Evolutionary conservation across 2,329 filamentous ascomycete species (phyloP).

Genomic region (Cytospora piceae): DNA sequence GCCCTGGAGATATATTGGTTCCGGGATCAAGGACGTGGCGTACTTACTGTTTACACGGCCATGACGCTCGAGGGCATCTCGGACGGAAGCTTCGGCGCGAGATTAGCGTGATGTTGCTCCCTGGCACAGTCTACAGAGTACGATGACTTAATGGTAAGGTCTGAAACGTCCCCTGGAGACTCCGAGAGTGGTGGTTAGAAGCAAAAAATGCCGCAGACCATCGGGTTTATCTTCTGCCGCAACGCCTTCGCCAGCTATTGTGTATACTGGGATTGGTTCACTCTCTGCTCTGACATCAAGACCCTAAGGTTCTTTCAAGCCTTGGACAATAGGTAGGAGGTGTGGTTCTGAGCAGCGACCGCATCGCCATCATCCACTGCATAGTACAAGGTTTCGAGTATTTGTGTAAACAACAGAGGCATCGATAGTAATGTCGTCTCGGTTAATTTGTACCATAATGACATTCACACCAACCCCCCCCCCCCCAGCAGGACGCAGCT

Average conservation of each 20-base stretch:
- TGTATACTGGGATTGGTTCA: not conserved
- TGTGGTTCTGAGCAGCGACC: not conserved
- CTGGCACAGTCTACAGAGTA: not conserved
- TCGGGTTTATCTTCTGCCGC: not conserved
- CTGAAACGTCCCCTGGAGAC: not conserved
- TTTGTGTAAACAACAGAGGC: not conserved
- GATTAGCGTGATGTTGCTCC: not conserved
- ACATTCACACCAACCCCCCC: too few relatives aligned
- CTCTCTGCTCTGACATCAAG: not conserved
- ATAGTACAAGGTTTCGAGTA: not conserved
- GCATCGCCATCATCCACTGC: too few relatives aligned
- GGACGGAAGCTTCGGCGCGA: not conserved
- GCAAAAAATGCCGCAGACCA: not conserved
- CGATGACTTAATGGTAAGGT: not conserved
- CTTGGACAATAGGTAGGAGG: not conserved
- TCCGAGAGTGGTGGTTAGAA: not conserved
- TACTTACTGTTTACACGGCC: not conserved
- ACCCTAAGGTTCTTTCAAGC: not conserved
- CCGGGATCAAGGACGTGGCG: not conserved
- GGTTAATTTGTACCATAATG: too few relatives aligned
- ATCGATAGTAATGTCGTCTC: not conserved
- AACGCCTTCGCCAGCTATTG: not conserved
- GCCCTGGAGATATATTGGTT: too few relatives aligned
- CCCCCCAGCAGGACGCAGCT: too few relatives aligned
- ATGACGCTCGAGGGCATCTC: not conserved